Base-by-base conservation (phyloP, 176 grass and related monocot species). In the Carex parvula region DNA sequence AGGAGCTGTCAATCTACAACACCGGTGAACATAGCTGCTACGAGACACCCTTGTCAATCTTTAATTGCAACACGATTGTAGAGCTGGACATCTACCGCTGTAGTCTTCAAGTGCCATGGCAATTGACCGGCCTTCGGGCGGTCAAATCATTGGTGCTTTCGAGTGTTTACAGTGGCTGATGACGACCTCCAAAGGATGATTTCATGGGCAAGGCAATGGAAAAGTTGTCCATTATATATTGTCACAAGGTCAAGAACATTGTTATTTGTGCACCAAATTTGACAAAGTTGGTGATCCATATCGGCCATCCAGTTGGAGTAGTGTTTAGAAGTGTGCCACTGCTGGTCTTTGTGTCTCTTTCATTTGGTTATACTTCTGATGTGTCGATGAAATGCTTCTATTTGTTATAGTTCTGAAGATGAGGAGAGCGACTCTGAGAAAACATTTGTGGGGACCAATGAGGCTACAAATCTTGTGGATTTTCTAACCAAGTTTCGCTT, bases 231-330 rank as follows among this genome's bases (percentile, higher is more conserved):
- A 85, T 88, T 33, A 29, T 17, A 0, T 5, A 69, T 17, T 22
- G 83, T 39, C 74, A 46, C 63, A 85, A 26, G 60, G 64, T 79
- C n/a, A 80, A 84, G 7, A 70, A 35, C 74, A 35, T 88, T 84
- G 37, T 64, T 48, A 18, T 88, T 20, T 1, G 21, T 46, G 54
- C 52, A 61, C 87, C 63, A 0, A 59, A 35, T 50, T 79, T 88
- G 8, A 68, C 60, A 60, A 54, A 53, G 20, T 50, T 85, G 17
- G 22, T 62, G 24, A 54, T 85, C 10, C 17, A 18, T 68, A 60
- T 60, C 30, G 42, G 56, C 7, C 61, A 50, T 6, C 87, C 82
- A 15, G 64, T 80, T 16, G 6, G 63, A 13, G 11, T 88, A 39
- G 48, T 35, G 0, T 18, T 80, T 26, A 60, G 22, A 20, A 76